These are phyloP conservation scores for Aspergillus kassunensis DNA, from an alignment of 495 filamentous ascomycete genomes.

Conservation along the genomic window DNA sequence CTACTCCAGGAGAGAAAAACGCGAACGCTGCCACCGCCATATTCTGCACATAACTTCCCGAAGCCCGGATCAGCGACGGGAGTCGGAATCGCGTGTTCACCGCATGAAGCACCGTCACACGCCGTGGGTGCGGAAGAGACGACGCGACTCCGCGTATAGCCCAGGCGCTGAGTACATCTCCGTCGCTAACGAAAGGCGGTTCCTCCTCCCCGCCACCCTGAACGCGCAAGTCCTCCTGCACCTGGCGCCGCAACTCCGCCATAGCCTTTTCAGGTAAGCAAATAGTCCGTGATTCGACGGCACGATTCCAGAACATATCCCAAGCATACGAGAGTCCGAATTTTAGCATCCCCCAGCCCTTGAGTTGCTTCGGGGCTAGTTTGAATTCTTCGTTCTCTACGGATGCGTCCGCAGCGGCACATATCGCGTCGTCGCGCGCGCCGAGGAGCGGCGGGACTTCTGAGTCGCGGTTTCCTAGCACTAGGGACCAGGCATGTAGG, in stretches of 20 bases:
- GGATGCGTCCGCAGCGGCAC: background rate
- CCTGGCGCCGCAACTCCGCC: background rate
- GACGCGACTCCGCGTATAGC: too few relatives aligned
- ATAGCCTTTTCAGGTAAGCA: background rate
- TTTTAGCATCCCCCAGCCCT: background rate
- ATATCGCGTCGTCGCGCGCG: background rate
- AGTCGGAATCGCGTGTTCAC: too few relatives aligned
- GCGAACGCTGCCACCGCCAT: too few relatives aligned
- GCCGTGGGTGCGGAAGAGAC: too few relatives aligned
- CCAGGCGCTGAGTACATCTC: constrained; percentile 4
- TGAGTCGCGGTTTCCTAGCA: background rate
- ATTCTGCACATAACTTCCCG: too few relatives aligned
- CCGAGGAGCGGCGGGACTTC: background rate
- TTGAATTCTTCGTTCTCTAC: background rate
- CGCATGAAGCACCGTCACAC: too few relatives aligned
- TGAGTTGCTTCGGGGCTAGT: background rate
- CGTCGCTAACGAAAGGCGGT: constrained; percentile 1
- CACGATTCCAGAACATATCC: background rate
- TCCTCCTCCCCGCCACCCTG: background rate
- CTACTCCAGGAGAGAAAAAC: too few relatives aligned
- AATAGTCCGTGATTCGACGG: background rate
- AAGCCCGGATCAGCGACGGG: too few relatives aligned
- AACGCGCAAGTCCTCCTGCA: background rate
- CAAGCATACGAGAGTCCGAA: background rate
- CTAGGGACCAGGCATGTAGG: background rate